A percentile compares a stretch with the other conserved stretches of the same genome.
These are phyloP conservation scores for Fraxinus baroniana DNA, from an alignment of 305 asterid species.

Conservation along the genomic window DNA sequence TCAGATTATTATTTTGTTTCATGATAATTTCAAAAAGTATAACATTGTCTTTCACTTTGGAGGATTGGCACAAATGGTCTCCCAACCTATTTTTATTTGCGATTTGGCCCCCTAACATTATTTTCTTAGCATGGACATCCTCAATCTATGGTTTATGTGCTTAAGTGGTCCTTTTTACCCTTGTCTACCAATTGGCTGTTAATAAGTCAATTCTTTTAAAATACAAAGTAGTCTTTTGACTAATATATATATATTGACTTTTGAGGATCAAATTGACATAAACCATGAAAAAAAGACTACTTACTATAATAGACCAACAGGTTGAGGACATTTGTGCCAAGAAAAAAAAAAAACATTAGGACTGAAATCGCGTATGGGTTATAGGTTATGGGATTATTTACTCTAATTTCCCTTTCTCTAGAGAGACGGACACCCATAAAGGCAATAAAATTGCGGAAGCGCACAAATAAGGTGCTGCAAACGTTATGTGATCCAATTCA, in stretches of 20 bases:
- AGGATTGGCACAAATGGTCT: neutral
- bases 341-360: too few relatives aligned
- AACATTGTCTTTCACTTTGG: neutral
- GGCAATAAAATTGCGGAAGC: neutral
- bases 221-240: neutral
- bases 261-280: neutral
- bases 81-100: neutral
- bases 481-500: neutral
- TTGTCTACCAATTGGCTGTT: neutral
- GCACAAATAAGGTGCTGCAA: neutral
- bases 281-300: neutral
- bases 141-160: neutral
- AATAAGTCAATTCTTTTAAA: neutral
- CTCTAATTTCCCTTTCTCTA: neutral
- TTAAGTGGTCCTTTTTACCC: neutral
- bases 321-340: neutral
- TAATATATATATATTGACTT: neutral
- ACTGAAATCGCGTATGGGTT: neutral
- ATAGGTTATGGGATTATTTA: neutral
- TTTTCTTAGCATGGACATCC: neutral
- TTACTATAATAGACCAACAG: neutral
- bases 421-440: neutral
- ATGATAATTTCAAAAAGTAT: neutral
- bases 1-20: neutral
- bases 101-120: neutral